Percentiles rank a stretch among this genome's conserved stretches.
Conservation (phyloP, 257 asterid genomes). For the Phtheirospermum japonicum region DNA sequence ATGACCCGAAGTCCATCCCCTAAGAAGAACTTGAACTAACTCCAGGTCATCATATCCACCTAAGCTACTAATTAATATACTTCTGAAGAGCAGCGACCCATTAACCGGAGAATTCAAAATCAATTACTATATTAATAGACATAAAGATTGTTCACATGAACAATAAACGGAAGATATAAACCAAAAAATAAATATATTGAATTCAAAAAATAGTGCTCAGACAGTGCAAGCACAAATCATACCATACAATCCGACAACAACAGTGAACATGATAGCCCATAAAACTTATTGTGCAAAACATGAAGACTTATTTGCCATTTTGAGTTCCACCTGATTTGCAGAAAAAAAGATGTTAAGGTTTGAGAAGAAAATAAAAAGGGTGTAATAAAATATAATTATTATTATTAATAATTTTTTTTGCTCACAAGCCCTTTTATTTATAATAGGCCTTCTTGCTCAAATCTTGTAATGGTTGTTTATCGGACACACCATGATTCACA, state of each 20-base stretch:
- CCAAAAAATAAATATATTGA: too few species aligned
- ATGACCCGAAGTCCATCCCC: too few species aligned
- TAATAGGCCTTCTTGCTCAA: conserved; percentile 36
- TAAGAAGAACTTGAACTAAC: conserved; percentile 76
- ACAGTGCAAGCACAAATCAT: conserved; percentile 27
- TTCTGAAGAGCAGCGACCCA: conserved; percentile 77
- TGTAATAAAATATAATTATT: too few species aligned
- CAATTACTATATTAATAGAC: conserved; percentile 11
- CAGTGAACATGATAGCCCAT: conserved; percentile 58
- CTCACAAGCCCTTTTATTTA: background rate
- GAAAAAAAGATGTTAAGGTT: conserved; percentile 13
- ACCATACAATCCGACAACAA: conserved; percentile 70
- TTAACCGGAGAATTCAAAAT: conserved; percentile 40
- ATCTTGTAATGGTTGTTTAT: conserved; percentile 72
- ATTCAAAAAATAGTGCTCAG: background rate
- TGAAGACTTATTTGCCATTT: conserved; percentile 53
- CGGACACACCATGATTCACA: conserved; percentile 67
- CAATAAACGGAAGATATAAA: too few species aligned
- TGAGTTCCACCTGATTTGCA: conserved; percentile 60
- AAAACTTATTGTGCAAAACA: conserved; percentile 63
- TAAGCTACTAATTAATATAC: conserved; percentile 69
- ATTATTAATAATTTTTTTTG: background rate
- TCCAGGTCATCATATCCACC: conserved; percentile 80
- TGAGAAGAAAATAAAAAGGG: conserved; percentile 9
- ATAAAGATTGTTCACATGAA: too few species aligned